phyloP scores from a whole-genome alignment of 1,139 yeast genomes.

The Protomyces macrosporus region DNA sequence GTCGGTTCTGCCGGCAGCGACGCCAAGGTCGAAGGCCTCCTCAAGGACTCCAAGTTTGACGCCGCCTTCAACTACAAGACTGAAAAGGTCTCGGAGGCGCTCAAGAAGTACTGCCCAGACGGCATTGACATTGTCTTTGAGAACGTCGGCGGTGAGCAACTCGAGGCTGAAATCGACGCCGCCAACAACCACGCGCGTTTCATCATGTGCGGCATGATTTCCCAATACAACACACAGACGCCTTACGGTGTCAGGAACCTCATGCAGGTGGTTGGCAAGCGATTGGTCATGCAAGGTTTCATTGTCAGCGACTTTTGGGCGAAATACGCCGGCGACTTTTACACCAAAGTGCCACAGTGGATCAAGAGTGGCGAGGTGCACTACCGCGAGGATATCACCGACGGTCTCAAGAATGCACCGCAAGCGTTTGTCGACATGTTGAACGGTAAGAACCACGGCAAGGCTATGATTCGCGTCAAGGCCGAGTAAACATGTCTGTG shows the following conservation, averaged over 20 bases:
- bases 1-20: conserved; percentile 62
- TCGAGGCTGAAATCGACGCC: conserved; percentile 47
- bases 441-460: conserved; percentile 32
- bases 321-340: conserved; percentile 20
- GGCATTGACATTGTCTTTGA: conserved; percentile 37
- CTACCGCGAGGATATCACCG: conserved; percentile 28
- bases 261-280: conserved; percentile 27
- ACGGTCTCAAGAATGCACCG: conserved; percentile 30
- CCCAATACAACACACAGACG: conserved; percentile 51
- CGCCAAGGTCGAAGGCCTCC: conserved; percentile 52
- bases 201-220: conserved; percentile 58
- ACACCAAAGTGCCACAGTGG: conserved; percentile 25
- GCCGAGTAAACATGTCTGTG: conserved; percentile 30
- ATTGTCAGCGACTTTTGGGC: conserved; percentile 30
- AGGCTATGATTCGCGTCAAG: conserved; percentile 32
- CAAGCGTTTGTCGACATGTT: conserved; percentile 30
- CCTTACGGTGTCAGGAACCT: conserved; percentile 31
- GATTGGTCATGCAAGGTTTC: conserved; percentile 33
- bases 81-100: conserved; percentile 41
- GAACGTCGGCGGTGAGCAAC: conserved; percentile 56
- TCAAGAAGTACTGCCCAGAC: conserved; percentile 28
- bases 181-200: conserved; percentile 46
- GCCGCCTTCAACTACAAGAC: conserved; percentile 53
- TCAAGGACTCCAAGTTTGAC: conserved; percentile 47
- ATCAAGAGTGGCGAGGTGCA: conserved; percentile 26